Conservation (phyloP, 495 filamentous ascomycete genomes). For the Pyrenula massariospora region DNA sequence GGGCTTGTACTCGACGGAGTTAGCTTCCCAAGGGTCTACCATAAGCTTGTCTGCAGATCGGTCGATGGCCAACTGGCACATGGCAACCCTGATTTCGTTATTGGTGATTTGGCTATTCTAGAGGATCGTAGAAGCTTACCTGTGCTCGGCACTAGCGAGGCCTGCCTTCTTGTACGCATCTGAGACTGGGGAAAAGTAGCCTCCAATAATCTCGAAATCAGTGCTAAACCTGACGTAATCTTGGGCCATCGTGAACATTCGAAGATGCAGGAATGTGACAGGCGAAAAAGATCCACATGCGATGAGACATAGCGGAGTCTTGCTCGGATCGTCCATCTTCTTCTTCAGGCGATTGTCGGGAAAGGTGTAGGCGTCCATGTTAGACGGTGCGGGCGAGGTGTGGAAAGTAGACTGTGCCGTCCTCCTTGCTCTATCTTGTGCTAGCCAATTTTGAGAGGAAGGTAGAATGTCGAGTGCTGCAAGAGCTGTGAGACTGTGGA, state of each 20-base stretch:
- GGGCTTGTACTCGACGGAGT: slow-evolving; percentile 70
- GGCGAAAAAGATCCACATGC: slow-evolving; percentile 88
- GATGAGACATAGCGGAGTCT: slow-evolving; percentile 71
- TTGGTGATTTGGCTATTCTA: background rate
- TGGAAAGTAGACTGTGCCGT: slow-evolving; percentile 12
- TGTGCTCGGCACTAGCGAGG: slow-evolving; percentile 62
- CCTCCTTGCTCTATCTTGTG: background rate
- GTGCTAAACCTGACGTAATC: slow-evolving; percentile 74
- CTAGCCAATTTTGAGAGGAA: slow-evolving; percentile 1
- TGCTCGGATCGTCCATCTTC: slow-evolving; percentile 53
- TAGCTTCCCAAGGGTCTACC: slow-evolving; percentile 73
- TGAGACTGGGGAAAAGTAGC: slow-evolving; percentile 68
- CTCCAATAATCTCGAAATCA: slow-evolving; percentile 74
- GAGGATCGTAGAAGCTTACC: slow-evolving; percentile 26
- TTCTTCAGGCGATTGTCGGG: slow-evolving; percentile 57
- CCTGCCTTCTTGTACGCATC: slow-evolving; percentile 90
- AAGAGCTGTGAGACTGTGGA: background rate
- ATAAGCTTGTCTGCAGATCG: slow-evolving; percentile 67
- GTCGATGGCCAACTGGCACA: slow-evolving; percentile 75
- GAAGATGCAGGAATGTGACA: slow-evolving; percentile 61
- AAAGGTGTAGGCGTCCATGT: slow-evolving; percentile 54
- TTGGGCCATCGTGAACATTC: slow-evolving; percentile 85
- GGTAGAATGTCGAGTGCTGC: background rate
- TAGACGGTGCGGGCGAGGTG: slow-evolving; percentile 12
- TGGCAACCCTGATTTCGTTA: slow-evolving; percentile 25